Conservation (phyloP, 768 basidiomycete species). For the Leccinum variicolor region DNA sequence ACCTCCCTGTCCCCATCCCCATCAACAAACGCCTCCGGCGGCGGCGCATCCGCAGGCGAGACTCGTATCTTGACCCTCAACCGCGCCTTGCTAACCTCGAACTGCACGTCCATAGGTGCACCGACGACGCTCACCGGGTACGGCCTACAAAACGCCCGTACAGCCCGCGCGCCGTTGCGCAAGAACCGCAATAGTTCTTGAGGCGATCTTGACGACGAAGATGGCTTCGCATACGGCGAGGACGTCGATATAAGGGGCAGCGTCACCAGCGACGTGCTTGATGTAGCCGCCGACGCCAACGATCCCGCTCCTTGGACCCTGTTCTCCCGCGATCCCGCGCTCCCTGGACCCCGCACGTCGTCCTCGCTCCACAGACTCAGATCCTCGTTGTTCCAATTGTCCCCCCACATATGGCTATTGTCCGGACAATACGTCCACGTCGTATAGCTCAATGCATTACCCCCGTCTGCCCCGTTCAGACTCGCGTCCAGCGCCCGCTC, state of each 20-base stretch:
- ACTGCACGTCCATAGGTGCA: slow-evolving; percentile 57
- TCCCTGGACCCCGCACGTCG: slow-evolving; percentile 43
- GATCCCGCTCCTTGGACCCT: not conserved
- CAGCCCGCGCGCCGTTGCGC: slow-evolving; percentile 82
- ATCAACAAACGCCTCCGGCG: not conserved
- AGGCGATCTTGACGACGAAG: not conserved
- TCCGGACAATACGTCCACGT: slow-evolving; percentile 89
- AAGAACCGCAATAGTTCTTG: slow-evolving; percentile 55
- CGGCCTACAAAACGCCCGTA: slow-evolving; percentile 81
- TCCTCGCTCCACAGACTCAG: slow-evolving; percentile 83
- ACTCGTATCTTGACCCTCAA: slow-evolving; percentile 74
- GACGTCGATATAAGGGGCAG: slow-evolving; percentile 16
- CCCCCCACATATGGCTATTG: slow-evolving; percentile 84
- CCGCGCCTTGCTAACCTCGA: slow-evolving; percentile 67
- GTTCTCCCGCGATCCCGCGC: not conserved
- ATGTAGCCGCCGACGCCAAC: slow-evolving; percentile 10
- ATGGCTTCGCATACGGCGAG: not conserved
- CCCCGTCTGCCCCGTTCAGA: slow-evolving; percentile 73
- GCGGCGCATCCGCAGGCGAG: slow-evolving; percentile 48
- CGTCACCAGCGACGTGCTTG: slow-evolving; percentile 20
- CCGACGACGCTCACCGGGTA: slow-evolving; percentile 80
- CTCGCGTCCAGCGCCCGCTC: slow-evolving; percentile 87
- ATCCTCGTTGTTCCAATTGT: slow-evolving; percentile 97
- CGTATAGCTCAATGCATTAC: slow-evolving; percentile 73
- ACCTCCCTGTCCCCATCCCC: not conserved